phyloP scores from a whole-genome alignment of 495 filamentous ascomycete species.

The Parachaetomium inaequale region DNA sequence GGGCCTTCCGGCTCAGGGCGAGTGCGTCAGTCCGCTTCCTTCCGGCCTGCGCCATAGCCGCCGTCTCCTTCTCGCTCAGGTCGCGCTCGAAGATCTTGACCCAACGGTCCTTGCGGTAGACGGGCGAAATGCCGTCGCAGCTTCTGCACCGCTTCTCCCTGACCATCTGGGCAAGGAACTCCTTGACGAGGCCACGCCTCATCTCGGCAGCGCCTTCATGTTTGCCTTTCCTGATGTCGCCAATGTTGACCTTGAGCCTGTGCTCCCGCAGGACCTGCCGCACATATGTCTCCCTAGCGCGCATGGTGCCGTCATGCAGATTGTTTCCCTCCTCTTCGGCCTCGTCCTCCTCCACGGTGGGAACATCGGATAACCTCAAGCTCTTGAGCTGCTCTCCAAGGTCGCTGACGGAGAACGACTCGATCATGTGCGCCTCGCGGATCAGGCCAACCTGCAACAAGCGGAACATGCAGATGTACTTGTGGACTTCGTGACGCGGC shows the following conservation, averaged over 20 bases:
- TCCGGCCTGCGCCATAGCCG: constrained; percentile 67
- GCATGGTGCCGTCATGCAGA: constrained; percentile 48
- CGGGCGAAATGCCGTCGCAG: constrained; percentile 70
- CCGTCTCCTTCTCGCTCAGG: constrained; percentile 63
- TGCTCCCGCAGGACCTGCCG: constrained; percentile 57
- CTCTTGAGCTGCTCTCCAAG: constrained; percentile 25
- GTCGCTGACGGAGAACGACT: constrained; percentile 53
- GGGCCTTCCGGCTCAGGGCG: constrained; percentile 32
- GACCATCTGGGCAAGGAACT: constrained; percentile 68
- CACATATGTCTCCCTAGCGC: constrained; percentile 66
- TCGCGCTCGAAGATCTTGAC: constrained; percentile 91
- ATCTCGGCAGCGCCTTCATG: constrained; percentile 75
- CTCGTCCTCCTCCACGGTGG: constrained; percentile 24
- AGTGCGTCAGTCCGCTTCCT: constrained; percentile 64
- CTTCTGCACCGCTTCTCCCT: constrained; percentile 63
- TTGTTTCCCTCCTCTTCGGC: constrained; percentile 32
- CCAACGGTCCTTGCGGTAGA: constrained; percentile 78
- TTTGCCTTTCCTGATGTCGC: constrained; percentile 59
- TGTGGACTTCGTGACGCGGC: constrained; percentile 65
- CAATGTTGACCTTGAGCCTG: constrained; percentile 47
- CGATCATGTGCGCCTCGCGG: constrained; percentile 65
- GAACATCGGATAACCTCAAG: constrained; percentile 26
- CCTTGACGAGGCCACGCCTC: constrained; percentile 69
- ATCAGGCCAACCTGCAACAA: constrained; percentile 82
- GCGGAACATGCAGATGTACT: constrained; percentile 77